Percentiles rank a stretch among this genome's conserved stretches.
Evolutionary conservation across 176 grass and related monocot genomes (phyloP).

Genomic region (Puya raimondii): DNA sequence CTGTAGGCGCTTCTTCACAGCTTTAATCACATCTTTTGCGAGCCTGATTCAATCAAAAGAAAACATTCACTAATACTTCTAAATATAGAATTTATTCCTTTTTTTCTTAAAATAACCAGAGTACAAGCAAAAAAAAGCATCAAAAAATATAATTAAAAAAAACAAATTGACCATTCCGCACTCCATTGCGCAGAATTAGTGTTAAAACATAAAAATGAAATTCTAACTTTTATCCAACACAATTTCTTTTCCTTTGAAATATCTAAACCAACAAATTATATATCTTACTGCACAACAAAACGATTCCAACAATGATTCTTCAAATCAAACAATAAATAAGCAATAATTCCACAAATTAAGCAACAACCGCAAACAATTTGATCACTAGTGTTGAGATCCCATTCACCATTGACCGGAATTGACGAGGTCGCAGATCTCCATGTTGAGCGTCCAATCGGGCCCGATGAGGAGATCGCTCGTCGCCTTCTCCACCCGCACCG

Average conservation of each 20-base stretch:
- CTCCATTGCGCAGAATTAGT: too few species aligned
- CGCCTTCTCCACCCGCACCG: constrained; percentile 76
- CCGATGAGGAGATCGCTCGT: constrained; percentile 79
- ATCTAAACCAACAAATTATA: too few species aligned
- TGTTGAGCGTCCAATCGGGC: constrained; percentile 84
- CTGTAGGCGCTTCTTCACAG: constrained; percentile 79
- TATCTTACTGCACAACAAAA: too few species aligned
- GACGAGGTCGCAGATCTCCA: constrained; percentile 77
- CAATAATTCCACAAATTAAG: background rate
- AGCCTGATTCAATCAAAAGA: constrained; percentile 34
- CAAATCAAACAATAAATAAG: background rate
- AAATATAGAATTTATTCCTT: background rate
- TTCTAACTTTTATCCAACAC: too few species aligned
- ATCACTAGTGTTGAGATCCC: background rate
- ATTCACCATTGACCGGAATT: constrained; percentile 59
- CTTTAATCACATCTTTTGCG: constrained; percentile 83
- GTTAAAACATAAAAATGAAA: too few species aligned
- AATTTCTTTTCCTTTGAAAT: too few species aligned
- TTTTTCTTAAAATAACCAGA: background rate
- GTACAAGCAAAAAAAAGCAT: background rate
- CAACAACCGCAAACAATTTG: too few species aligned
- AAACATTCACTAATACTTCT: background rate
- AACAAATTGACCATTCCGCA: too few species aligned
- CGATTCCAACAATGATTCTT: too few species aligned
- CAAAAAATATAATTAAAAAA: too few species aligned